These are phyloP conservation scores for Podila horticola DNA, from an alignment of 192 early-diverging fungal genomes.

Conservation along the genomic window DNA sequence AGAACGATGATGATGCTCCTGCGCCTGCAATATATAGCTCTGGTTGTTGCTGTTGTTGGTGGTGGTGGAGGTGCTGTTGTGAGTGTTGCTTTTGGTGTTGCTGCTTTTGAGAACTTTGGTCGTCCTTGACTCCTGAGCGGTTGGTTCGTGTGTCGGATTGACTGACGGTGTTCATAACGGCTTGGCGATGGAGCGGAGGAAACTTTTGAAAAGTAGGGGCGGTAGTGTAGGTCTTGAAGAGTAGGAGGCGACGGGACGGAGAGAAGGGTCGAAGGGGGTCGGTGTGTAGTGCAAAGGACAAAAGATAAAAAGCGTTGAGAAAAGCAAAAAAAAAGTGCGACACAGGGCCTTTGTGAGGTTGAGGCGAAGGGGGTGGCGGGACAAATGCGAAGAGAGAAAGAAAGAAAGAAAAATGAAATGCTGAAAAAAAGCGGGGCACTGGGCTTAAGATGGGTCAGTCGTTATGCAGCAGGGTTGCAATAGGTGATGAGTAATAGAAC, in stretches of 20 bases:
- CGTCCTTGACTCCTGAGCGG: conserved; percentile 12
- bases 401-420: conserved; percentile 1
- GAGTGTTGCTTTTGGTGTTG: background rate
- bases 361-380: background rate
- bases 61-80: background rate
- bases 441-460: background rate
- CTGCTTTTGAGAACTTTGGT: conserved; percentile 2
- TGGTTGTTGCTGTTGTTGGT: background rate
- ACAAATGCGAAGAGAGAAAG: background rate
- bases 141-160: conserved; percentile 12
- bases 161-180: conserved; percentile 20
- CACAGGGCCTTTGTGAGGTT: too few relatives aligned
- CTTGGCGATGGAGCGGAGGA: background rate
- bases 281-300: background rate
- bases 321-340: background rate
- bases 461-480: background rate
- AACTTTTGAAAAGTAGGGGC: background rate
- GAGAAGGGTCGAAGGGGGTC: background rate
- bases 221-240: background rate
- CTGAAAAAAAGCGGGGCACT: background rate
- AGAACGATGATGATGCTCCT: background rate
- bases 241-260: background rate
- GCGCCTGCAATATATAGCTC: background rate
- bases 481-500: background rate
- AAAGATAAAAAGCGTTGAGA: background rate